Evolutionary conservation across 1,284 basidiomycete species (phyloP).

Genomic region (Puccinia hordei): DNA sequence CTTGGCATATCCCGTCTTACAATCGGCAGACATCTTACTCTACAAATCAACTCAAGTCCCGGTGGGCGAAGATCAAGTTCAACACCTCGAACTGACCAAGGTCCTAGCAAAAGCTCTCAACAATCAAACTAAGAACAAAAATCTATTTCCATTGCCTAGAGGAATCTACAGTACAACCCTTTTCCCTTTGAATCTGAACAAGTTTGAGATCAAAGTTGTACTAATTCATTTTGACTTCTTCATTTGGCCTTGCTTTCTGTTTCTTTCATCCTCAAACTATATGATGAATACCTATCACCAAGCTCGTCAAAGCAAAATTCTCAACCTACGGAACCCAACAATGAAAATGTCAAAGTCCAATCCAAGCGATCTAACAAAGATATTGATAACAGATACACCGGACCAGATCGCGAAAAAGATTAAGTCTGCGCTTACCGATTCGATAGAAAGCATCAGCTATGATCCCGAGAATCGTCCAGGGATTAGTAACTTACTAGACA

Average conservation of each 20-base stretch:
- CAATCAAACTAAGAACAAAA: slow-evolving; percentile 62
- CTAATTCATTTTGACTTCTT: background rate
- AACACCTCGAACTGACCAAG: slow-evolving; percentile 84
- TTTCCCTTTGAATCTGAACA: background rate
- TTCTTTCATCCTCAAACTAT: background rate
- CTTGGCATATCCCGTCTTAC: slow-evolving; percentile 87
- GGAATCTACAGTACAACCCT: slow-evolving; percentile 71
- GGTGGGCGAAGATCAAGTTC: slow-evolving; percentile 91
- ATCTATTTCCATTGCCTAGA: slow-evolving; percentile 73
- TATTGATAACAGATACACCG: slow-evolving; percentile 77
- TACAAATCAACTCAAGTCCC: slow-evolving; percentile 89
- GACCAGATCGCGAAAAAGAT: slow-evolving; percentile 72
- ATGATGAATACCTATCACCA: no score
- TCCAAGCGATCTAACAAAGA: slow-evolving; percentile 75
- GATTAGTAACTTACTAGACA: slow-evolving; percentile 77
- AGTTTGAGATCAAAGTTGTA: no score
- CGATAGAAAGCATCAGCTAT: slow-evolving; percentile 68
- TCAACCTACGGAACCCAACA: slow-evolving; percentile 80
- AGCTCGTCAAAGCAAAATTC: slow-evolving; percentile 70
- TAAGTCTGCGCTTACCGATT: slow-evolving; percentile 81
- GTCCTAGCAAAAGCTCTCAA: slow-evolving; percentile 85
- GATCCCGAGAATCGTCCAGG: slow-evolving; percentile 77
- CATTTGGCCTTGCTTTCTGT: background rate
- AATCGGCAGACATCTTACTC: slow-evolving; percentile 86
- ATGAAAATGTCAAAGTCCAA: slow-evolving; percentile 96